phyloP scores from a whole-genome alignment of 179 eudicot species.

The Beta corolliflora region DNA sequence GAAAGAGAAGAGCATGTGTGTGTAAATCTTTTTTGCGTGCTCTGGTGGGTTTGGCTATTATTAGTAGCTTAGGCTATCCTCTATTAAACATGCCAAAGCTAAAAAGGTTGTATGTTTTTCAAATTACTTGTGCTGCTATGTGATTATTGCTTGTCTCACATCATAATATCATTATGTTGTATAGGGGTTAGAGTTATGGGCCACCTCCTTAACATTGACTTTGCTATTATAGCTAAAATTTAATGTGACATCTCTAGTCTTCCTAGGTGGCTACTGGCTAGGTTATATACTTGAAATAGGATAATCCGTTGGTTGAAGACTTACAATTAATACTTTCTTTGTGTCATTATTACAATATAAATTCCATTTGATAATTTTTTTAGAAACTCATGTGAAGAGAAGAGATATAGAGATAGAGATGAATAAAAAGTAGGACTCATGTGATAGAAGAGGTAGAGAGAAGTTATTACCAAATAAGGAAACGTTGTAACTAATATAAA shows the following conservation, averaged over 20 bases:
- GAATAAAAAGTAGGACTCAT: too few species aligned
- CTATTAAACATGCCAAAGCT: slow-evolving; percentile 3
- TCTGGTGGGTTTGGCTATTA: slow-evolving; percentile 32
- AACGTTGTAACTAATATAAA: too few species aligned
- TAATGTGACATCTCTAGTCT: slow-evolving; percentile 23
- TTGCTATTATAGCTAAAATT: slow-evolving; percentile 25
- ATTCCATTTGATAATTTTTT: too few species aligned
- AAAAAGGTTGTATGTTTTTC: neutral
- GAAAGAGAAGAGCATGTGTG: neutral
- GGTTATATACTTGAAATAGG: slow-evolving; percentile 15
- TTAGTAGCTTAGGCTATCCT: slow-evolving; percentile 26
- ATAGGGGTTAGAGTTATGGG: slow-evolving; percentile 19
- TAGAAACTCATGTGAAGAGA: too few species aligned
- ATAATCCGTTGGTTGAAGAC: slow-evolving; percentile 11
- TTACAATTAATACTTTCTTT: neutral
- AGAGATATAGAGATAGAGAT: too few species aligned
- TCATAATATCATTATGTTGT: neutral
- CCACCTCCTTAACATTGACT: slow-evolving; percentile 10
- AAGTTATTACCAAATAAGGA: too few species aligned
- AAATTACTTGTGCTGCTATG: slow-evolving; percentile 5
- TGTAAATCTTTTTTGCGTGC: slow-evolving; percentile 39
- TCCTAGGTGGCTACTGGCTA: neutral
- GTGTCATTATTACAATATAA: too few species aligned
- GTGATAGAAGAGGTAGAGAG: too few species aligned
- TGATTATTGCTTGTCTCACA: slow-evolving; percentile 28